phyloP scores from a whole-genome alignment of 306 rosid genomes.

The Pterocarpus macrocarpus region DNA sequence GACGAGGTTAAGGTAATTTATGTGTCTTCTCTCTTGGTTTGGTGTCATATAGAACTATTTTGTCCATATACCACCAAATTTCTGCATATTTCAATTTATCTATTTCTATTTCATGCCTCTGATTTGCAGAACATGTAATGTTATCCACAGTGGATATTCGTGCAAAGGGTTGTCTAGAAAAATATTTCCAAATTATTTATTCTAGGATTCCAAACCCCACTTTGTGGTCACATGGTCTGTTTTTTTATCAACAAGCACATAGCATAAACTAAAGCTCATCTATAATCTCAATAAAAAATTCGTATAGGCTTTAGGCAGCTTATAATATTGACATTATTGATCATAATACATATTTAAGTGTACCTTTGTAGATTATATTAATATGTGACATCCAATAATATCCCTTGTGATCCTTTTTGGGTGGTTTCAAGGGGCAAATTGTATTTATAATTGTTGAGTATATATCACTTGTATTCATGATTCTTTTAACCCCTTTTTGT shows the following conservation, averaged over 20 bases:
- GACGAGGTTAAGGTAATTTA: constrained; percentile 62
- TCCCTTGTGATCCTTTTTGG: background rate
- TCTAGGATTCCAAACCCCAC: constrained; percentile 41
- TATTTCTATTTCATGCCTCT: background rate
- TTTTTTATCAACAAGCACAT: background rate
- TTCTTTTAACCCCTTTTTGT: background rate
- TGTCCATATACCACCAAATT: background rate
- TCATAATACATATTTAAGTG: too few relatives aligned
- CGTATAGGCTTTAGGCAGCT: background rate
- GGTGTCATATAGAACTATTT: background rate
- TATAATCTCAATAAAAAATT: constrained; percentile 27
- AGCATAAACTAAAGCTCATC: constrained; percentile 37
- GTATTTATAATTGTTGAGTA: too few relatives aligned
- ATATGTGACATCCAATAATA: too few relatives aligned
- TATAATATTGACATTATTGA: too few relatives aligned
- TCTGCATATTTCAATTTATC: constrained; percentile 16
- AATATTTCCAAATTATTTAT: constrained; percentile 33
- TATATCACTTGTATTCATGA: too few relatives aligned
- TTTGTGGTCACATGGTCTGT: constrained; percentile 36
- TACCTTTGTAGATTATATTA: too few relatives aligned
- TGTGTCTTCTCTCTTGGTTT: constrained; percentile 15
- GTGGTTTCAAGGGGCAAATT: background rate
- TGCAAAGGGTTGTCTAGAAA: background rate
- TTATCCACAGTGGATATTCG: constrained; percentile 24
- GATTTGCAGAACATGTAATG: constrained; percentile 7